Conservation (phyloP, 2,329 filamentous ascomycete genomes). For the Nannizziopsis arthrosporioides region DNA sequence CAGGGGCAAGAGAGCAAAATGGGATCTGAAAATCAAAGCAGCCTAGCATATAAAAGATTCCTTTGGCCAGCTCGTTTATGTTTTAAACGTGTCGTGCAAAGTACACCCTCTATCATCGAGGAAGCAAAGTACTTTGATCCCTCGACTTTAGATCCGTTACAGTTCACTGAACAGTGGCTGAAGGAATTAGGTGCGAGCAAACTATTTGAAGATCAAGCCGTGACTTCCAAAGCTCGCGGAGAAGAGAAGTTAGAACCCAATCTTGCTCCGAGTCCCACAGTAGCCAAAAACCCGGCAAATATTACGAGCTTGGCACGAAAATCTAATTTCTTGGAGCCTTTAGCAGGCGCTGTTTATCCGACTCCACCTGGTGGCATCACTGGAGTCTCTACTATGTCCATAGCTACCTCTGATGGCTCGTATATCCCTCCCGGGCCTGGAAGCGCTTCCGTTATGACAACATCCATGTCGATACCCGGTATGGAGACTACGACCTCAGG, state of each 20-base stretch:
- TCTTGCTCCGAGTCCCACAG: slow-evolving; percentile 19
- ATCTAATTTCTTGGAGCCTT: slow-evolving; percentile 31
- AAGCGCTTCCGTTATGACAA: neutral
- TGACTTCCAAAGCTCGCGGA: slow-evolving; percentile 9
- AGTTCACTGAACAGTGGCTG: slow-evolving; percentile 35
- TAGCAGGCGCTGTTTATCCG: slow-evolving; percentile 40
- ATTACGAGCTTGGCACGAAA: slow-evolving; percentile 31
- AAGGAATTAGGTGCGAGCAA: slow-evolving; percentile 20
- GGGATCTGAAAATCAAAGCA: slow-evolving; percentile 20
- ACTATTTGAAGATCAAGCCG: slow-evolving; percentile 8
- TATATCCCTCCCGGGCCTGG: neutral
- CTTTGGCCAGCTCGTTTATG: slow-evolving; percentile 36
- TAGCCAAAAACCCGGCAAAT: slow-evolving; percentile 21
- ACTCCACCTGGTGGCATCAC: slow-evolving; percentile 36
- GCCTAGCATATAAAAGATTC: slow-evolving; percentile 31
- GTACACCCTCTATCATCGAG: slow-evolving; percentile 14
- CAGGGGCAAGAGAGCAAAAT: slow-evolving; percentile 13
- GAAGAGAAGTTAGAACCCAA: slow-evolving; percentile 19
- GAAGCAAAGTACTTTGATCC: slow-evolving; percentile 14
- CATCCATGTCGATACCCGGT: slow-evolving; percentile 13
- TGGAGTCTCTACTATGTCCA: neutral
- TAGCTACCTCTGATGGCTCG: slow-evolving; percentile 1
- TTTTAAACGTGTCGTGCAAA: slow-evolving; percentile 27
- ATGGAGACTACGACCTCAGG: slow-evolving; percentile 21
- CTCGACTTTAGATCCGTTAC: slow-evolving; percentile 28